Conservation (phyloP, 768 basidiomycete genomes). For the Serendipita vermifera region DNA sequence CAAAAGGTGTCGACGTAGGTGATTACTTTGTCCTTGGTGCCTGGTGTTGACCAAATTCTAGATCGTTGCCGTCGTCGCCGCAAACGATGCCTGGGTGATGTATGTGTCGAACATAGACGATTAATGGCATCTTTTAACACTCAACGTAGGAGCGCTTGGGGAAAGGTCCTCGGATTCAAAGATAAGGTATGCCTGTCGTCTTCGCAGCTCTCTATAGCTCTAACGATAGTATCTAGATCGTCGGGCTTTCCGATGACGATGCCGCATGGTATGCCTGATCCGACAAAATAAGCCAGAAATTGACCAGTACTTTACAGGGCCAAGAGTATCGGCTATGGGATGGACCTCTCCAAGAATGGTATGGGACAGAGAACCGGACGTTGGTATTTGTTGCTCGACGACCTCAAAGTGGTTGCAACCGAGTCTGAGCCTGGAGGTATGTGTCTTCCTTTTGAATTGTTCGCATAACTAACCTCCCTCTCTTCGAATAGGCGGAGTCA, state of each 20-base stretch:
- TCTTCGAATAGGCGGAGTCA: background rate
- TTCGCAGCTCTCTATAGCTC: background rate
- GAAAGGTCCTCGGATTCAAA: slow-evolving; percentile 4
- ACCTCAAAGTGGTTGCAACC: slow-evolving; percentile 2
- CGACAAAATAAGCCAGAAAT: background rate
- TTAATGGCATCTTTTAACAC: background rate
- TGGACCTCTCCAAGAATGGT: background rate
- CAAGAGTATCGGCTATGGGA: background rate
- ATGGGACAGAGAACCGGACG: slow-evolving; percentile 5
- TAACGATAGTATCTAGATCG: no score
- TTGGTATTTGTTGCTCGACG: slow-evolving; percentile 1
- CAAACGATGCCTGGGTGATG: slow-evolving; percentile 70
- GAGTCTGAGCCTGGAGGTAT: background rate
- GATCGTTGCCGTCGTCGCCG: slow-evolving; percentile 48
- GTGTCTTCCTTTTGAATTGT: background rate
- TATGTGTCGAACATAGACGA: background rate
- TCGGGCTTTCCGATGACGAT: background rate
- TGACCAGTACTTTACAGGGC: background rate
- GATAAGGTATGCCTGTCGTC: background rate
- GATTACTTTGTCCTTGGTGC: background rate
- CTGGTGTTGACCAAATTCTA: background rate
- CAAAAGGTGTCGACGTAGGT: slow-evolving; percentile 54
- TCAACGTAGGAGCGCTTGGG: background rate
- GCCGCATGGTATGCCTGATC: background rate
- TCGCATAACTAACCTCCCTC: background rate